Base-by-base conservation (phyloP, 2,329 filamentous ascomycete genomes). In the Ustilaginoidea virens region DNA sequence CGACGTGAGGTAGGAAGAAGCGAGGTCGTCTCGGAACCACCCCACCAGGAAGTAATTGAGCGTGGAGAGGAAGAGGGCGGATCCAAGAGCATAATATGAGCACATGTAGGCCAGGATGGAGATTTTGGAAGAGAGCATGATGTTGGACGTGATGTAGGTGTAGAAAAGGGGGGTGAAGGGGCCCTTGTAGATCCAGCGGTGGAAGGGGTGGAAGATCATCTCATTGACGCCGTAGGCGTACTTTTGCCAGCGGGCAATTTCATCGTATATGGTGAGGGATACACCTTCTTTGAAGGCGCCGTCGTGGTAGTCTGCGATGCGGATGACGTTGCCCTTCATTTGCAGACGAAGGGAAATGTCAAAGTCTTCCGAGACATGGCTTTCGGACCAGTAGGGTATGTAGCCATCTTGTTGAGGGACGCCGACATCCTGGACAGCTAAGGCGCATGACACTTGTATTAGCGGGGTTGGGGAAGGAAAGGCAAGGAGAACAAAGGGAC, bases 281-380 rank as follows among this genome's bases (percentile, higher is more conserved):
- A 81, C 76, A 36, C 76, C 76, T 41, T 81, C 76, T 43, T 81
- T 71, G 54, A 82, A 83, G 5, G 70, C 76, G 5, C 72, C 66
- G 20, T 68, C 66, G 30, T 74, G 69, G 53, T 80, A 83, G 0
- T 73, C 66, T 8, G 69, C 78, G 1, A 82, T 59, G 9, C 79
- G 74, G 25, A 81, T 68, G 20, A 71, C 61, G 48, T 77, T 80
- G 15, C 76, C 76, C 12, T 58, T 58, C 37, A 69, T 71, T 48
- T 85, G 79, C 4, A 83, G 61, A 20, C 78, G 73, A 1, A 85
- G 61, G 8, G 74, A 67, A 53, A 82, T 79, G 36, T 83, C 78
- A 31, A 83, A 83, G 42, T 85, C 79, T 36, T 85, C 79, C 0
- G 77, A 82, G 0, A 85, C 79, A 40, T 78, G 75, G 4, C 62